Evolutionary conservation across 116 monocot genomes (phyloP).

Genomic region (Trichopus zeylanicus): DNA sequence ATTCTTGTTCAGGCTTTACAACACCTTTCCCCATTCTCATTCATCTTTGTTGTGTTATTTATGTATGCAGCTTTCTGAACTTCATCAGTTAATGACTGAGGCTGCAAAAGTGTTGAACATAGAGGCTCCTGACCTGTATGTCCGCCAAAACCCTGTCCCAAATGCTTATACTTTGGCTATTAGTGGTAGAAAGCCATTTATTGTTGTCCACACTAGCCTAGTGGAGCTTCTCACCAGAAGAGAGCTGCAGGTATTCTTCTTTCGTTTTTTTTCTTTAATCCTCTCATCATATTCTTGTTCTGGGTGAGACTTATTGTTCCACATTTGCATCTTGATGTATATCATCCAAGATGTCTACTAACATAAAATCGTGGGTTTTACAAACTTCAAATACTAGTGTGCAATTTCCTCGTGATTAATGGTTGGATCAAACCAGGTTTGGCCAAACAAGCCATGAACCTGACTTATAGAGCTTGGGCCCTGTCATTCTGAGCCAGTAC

Average conservation of each 20-base stretch:
- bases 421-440: too few species aligned
- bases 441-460: too few species aligned
- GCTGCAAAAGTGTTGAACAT: constrained; percentile 70
- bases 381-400: too few species aligned
- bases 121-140: constrained; percentile 84
- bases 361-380: too few species aligned
- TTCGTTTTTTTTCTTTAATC: background rate
- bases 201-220: constrained; percentile 90
- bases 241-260: constrained; percentile 89
- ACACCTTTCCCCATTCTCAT: background rate
- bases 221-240: constrained; percentile 77
- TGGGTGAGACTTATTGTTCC: too few species aligned
- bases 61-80: constrained; percentile 57
- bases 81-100: constrained; percentile 60
- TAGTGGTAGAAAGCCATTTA: constrained; percentile 86
- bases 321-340: too few species aligned
- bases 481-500: too few species aligned
- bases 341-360: too few species aligned
- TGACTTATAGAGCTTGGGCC: too few species aligned
- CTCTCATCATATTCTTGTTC: background rate
- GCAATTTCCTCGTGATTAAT: too few species aligned
- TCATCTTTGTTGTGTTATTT: background rate
- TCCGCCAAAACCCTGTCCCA: constrained; percentile 87
- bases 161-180: constrained; percentile 98
- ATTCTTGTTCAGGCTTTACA: too few species aligned